Evolutionary conservation across 371 early-diverging fungal species (phyloP).

Genomic region (Saksenaea oblongispora): DNA sequence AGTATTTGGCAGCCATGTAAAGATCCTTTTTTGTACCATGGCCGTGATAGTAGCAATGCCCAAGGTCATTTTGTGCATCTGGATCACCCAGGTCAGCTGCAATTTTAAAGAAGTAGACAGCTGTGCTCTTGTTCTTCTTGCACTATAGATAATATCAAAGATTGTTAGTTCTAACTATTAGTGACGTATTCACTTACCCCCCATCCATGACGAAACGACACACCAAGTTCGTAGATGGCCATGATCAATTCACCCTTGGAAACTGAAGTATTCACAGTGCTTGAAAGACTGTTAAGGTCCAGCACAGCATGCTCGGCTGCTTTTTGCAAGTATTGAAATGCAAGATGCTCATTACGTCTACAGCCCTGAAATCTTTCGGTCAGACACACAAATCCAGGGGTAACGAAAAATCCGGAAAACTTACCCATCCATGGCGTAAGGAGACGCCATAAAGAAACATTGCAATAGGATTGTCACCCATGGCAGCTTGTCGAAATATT

Average conservation of each 20-base stretch:
- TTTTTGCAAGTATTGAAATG: conserved; percentile 79
- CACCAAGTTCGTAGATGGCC: conserved; percentile 86
- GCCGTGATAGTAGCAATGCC: conserved; percentile 73
- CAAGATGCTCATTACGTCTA: conserved; percentile 60
- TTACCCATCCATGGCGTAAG: conserved; percentile 76
- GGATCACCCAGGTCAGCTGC: conserved; percentile 87
- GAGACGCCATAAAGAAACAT: conserved; percentile 79
- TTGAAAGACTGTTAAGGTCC: conserved; percentile 49
- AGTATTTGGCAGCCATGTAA: conserved; percentile 81
- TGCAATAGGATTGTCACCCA: conserved; percentile 60
- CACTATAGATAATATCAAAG: conserved; percentile 13
- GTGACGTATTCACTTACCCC: conserved; percentile 54
- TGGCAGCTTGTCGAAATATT: conserved; percentile 70
- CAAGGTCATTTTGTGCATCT: conserved; percentile 84
- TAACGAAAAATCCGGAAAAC: neutral
- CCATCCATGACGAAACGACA: conserved; percentile 88
- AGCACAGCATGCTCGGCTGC: conserved; percentile 77
- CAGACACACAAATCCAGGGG: neutral
- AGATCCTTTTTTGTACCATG: conserved; percentile 82
- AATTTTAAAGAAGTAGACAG: conserved; percentile 83
- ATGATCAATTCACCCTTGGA: conserved; percentile 59
- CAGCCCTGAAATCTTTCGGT: conserved; percentile 54
- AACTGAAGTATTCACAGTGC: conserved; percentile 29
- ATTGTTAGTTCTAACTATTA: neutral
- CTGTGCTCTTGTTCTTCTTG: conserved; percentile 73